These are phyloP conservation scores for Actinomortierella ambigua DNA, from an alignment of 371 early-diverging fungal genomes.

Conservation along the genomic window DNA sequence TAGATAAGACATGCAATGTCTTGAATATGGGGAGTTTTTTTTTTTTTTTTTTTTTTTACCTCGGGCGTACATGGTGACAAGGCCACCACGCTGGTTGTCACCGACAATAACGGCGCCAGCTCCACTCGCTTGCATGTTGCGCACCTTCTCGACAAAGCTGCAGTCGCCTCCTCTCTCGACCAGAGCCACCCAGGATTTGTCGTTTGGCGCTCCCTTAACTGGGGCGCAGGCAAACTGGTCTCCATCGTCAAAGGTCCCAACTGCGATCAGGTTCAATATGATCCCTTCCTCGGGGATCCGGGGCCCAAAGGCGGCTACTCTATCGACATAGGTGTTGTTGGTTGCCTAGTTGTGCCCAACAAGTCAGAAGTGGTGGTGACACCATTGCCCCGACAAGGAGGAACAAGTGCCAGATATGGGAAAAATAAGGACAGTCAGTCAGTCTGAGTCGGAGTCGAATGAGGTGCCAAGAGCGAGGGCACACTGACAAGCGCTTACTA, in stretches of 20 bases:
- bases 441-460: neutral
- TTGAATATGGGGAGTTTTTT: too few relatives aligned
- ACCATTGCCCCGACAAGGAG: neutral
- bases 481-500: slow-evolving; percentile 26
- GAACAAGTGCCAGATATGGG: neutral
- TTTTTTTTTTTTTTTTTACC: too few relatives aligned
- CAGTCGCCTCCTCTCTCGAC: slow-evolving; percentile 82
- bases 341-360: slow-evolving; percentile 47
- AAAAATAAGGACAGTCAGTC: neutral
- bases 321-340: slow-evolving; percentile 60
- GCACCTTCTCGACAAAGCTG: slow-evolving; percentile 85
- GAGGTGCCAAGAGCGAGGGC: neutral
- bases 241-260: slow-evolving; percentile 30
- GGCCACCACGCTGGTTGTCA: slow-evolving; percentile 72
- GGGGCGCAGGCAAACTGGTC: slow-evolving; percentile 24
- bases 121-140: slow-evolving; percentile 87
- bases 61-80: slow-evolving; percentile 91
- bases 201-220: slow-evolving; percentile 29
- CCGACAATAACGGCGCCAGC: slow-evolving; percentile 91
- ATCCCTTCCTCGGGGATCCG: slow-evolving; percentile 62
- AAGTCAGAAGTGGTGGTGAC: neutral
- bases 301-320: slow-evolving; percentile 69
- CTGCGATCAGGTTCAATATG: slow-evolving; percentile 52
- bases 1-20: too few relatives aligned
- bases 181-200: slow-evolving; percentile 77